Evolutionary conservation across 768 basidiomycete genomes (phyloP).

Genomic region (Hortiboletus campestris): DNA sequence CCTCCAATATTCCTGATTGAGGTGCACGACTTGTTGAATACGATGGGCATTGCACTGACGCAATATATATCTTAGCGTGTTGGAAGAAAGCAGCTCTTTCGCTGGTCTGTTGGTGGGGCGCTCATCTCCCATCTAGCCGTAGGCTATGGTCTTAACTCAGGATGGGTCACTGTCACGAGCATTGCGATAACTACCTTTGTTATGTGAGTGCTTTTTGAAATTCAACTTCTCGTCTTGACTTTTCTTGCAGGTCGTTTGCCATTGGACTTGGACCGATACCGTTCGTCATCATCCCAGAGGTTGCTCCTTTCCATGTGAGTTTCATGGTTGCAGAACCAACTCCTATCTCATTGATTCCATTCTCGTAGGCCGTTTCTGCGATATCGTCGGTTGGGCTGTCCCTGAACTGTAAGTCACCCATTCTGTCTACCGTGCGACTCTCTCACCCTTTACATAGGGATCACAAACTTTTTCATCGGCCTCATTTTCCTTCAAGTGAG

Average conservation of each 20-base stretch:
- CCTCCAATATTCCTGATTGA: conserved; percentile 87
- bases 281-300: conserved; percentile 89
- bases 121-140: conserved; percentile 62
- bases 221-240: not conserved
- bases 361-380: conserved; percentile 68
- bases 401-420: conserved; percentile 54
- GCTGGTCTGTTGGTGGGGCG: conserved; percentile 64
- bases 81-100: conserved; percentile 70
- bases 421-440: not conserved
- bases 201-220: conserved; percentile 48
- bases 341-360: not conserved
- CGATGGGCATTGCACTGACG: not conserved
- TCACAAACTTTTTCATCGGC: conserved; percentile 81
- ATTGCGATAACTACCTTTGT: conserved; percentile 77
- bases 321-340: not conserved
- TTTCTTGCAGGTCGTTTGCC: conserved; percentile 68
- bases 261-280: conserved; percentile 90
- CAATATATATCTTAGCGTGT: conserved; percentile 47
- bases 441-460: conserved; percentile 50
- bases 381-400: conserved; percentile 75
- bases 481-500: conserved; percentile 83
- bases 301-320: conserved; percentile 76
- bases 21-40: conserved; percentile 37
- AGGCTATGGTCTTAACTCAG: conserved; percentile 67
- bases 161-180: conserved; percentile 60